Evolutionary conservation across 1,284 basidiomycete species (phyloP), one percentile per base, ranked within the genome.

Genomic region (Xerocomus nothofagi): DNA sequence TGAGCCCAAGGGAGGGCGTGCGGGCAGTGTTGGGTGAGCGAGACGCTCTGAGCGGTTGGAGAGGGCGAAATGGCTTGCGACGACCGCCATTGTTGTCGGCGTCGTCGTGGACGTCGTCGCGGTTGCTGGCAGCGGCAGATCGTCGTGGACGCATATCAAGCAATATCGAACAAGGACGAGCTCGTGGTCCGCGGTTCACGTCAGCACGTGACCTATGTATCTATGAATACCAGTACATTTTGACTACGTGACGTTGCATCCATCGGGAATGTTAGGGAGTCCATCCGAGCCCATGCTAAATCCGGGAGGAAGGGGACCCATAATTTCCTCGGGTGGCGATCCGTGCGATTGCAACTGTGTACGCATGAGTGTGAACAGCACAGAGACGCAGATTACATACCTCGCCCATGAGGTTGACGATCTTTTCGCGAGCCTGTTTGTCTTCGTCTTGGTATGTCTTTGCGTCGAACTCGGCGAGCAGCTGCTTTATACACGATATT

Each of bases 261-360:
- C 73, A 0, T 79, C 81, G 4, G 78, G 78, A 12, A 80, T 50
- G 41, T 80, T 71, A 6, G 84, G 80, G 39, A 80, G 59, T 1
- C 82, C 81, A 43, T 88, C 83, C 3, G 73, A 39, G 1, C 78
- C 78, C 26, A 85, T 58, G 10, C 75, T 81, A 45, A 90, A 73
- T 18, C 88, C 92, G 4, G 91, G 81, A 0, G 94, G 94, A 57
- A 98, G 77, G 5, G 91, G 86, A 2, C 95, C 96, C 83, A 97
- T 92, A 47, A 98, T 83, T 65, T 95, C 92, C 43, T 84, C 71
- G 0, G 95, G 95, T 0, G 95, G 95, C 11, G 91, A 84, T 3
- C 96, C 95, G 51, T 87, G 78, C 27, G 78, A 77, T 77, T 95
- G 92, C 80, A 96, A 84, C 88, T 93, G 60, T 27, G 21, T 33